These are phyloP conservation scores for Abrus precatorius DNA, from an alignment of 306 rosid genomes.

Conservation along the genomic window DNA sequence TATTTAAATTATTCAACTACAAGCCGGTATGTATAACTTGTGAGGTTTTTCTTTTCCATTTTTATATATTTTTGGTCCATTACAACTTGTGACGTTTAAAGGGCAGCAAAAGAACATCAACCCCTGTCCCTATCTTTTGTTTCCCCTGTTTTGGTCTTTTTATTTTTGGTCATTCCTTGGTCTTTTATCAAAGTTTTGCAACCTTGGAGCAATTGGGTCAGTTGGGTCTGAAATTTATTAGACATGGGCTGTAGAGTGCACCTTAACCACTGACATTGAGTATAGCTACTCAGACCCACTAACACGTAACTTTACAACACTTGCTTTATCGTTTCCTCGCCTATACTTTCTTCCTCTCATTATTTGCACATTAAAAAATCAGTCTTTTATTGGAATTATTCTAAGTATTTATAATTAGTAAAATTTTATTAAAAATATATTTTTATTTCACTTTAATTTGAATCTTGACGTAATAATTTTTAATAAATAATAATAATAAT, in stretches of 20 bases:
- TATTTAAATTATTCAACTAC: slow-evolving; percentile 37
- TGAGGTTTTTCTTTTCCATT: neutral
- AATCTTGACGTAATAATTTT: too few relatives aligned
- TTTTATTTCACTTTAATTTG: too few relatives aligned
- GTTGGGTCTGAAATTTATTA: slow-evolving; percentile 51
- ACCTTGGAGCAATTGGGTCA: slow-evolving; percentile 30
- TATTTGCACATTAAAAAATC: too few relatives aligned
- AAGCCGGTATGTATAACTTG: neutral
- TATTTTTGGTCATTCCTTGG: too few relatives aligned
- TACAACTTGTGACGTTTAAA: slow-evolving; percentile 10
- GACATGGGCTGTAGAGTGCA: slow-evolving; percentile 26
- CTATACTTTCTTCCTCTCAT: neutral
- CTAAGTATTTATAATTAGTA: too few relatives aligned
- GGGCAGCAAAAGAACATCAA: slow-evolving; percentile 25
- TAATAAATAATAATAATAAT: too few relatives aligned
- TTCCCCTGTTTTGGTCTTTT: slow-evolving; percentile 5
- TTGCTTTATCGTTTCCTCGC: neutral
- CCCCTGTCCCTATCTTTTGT: neutral
- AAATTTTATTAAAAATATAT: too few relatives aligned
- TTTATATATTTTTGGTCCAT: too few relatives aligned
- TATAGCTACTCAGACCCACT: slow-evolving; percentile 8
- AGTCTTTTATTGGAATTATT: too few relatives aligned
- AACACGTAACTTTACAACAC: neutral
- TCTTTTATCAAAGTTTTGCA: slow-evolving; percentile 23
- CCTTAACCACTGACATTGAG: slow-evolving; percentile 28